phyloP scores from a whole-genome alignment of 305 asterid genomes.

The Solanum hybrid region DNA sequence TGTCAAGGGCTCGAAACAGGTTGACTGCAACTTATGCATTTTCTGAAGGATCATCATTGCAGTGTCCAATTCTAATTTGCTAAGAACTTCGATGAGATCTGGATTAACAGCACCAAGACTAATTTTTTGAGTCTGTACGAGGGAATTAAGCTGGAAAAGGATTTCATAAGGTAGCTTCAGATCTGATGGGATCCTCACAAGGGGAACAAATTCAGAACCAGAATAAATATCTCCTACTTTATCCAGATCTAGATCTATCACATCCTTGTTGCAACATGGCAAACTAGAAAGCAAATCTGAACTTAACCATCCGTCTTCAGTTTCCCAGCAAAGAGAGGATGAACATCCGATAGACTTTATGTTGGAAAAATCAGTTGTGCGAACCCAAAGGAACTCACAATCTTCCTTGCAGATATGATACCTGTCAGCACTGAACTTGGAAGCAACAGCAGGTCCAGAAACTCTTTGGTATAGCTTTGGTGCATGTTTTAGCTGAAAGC shows the following conservation, averaged over 20 bases:
- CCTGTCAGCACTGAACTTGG: constrained; percentile 51
- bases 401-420: constrained; percentile 74
- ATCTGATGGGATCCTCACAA: constrained; percentile 31
- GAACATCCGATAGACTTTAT: constrained; percentile 57
- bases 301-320: constrained; percentile 29
- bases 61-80: constrained; percentile 33
- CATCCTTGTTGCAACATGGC: constrained; percentile 36
- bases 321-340: constrained; percentile 67
- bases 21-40: constrained; percentile 59
- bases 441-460: constrained; percentile 52
- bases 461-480: constrained; percentile 61
- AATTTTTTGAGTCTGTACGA: constrained; percentile 65
- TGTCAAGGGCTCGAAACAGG: constrained; percentile 56
- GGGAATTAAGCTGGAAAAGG: constrained; percentile 79
- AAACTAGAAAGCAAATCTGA: constrained; percentile 35
- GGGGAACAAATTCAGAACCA: constrained; percentile 54
- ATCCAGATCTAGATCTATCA: constrained; percentile 36
- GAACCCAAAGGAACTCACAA: constrained; percentile 63
- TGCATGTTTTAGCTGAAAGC: constrained; percentile 66
- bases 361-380: constrained; percentile 74
- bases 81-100: constrained; percentile 45
- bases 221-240: constrained; percentile 27
- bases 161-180: constrained; percentile 53
- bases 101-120: constrained; percentile 54
- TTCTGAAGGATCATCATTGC: constrained; percentile 46